Conservation (phyloP, 768 basidiomycete genomes). For the Serpula lacrymans region DNA sequence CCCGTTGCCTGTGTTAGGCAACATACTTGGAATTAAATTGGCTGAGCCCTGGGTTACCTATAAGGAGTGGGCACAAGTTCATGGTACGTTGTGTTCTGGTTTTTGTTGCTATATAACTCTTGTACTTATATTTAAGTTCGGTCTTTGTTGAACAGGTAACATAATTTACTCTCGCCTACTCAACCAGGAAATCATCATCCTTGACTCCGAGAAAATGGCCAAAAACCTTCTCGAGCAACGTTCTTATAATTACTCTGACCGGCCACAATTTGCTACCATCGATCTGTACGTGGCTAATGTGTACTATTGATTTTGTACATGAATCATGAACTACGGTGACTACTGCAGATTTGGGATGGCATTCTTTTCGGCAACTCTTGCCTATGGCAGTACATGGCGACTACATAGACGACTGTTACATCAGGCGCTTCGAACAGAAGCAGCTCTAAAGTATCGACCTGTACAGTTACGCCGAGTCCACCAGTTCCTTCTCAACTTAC, state of each 20-base stretch:
- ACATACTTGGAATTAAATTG: conserved; percentile 27
- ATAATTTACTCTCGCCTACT: conserved; percentile 26
- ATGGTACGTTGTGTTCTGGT: conserved; percentile 9
- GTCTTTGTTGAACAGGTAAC: conserved; percentile 15
- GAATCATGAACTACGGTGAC: neutral
- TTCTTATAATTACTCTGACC: conserved; percentile 27
- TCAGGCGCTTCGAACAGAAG: conserved; percentile 29
- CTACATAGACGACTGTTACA: conserved; percentile 32
- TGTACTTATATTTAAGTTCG: too few species aligned
- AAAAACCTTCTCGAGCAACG: conserved; percentile 23
- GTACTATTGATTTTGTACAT: neutral
- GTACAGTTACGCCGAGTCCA: conserved; percentile 30
- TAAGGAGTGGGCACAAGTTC: conserved; percentile 27
- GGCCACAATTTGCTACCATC: conserved; percentile 22
- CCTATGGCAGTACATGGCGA: conserved; percentile 37
- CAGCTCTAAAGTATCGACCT: conserved; percentile 20
- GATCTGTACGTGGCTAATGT: conserved; percentile 13
- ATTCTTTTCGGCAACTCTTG: conserved; percentile 30
- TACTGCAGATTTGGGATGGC: conserved; percentile 26
- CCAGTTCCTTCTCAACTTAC: conserved; percentile 24
- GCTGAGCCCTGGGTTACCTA: conserved; percentile 30
- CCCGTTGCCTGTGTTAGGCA: conserved; percentile 33
- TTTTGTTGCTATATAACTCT: too few species aligned
- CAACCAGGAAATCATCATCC: conserved; percentile 23
- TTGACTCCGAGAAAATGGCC: conserved; percentile 22